Base-by-base conservation (phyloP, 768 basidiomycete genomes). In the Strobilomyces echinocephalus region DNA sequence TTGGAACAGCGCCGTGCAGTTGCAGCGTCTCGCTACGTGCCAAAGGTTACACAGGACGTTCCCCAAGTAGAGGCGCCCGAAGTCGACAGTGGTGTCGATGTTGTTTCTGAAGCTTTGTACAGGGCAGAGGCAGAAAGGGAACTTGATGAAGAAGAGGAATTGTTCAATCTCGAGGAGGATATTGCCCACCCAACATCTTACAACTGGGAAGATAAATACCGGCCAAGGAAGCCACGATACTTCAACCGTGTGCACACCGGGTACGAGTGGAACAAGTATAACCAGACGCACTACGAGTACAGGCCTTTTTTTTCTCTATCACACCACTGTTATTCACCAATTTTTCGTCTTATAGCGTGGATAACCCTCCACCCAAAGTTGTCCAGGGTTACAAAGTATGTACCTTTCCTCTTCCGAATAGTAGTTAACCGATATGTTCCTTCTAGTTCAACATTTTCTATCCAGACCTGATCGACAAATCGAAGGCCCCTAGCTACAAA, bases 211-310 rank as follows among this genome's bases (percentile, higher is more conserved):
- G 97, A 99, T 76, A 95, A 97, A 69, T 98, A 95, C 64, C 79
- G 97, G 36, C 95, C 97, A 30, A 80, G 97, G 34, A 99, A 98
- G 70, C 97, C 97, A 42, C 79, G 95, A 57, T 99, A 97, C 76
- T 97, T 98, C 76, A 99, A 99, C 67, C 86, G 97, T 53, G 97
- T 98, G 24, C 94, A 98, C 65, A 99, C 97, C 30, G 97, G 97
- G 26, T 99, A 95, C 67, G 97, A 99, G 69, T 99, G 97, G 97
- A 98, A 95, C 77, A 98, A 97, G 76, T 99, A 98, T 72, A 98
- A 98, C 70, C 95, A 98, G 70, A 98, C 97, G 4, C 97, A 98
- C 73, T 99, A 98, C 71, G 97, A 97, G 92, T 95, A 75, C 59
- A 20, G 4, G 20, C 10, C 55, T 52, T 46, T 14, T 20, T n/a